These are phyloP conservation scores for Sporothrix brasiliensis DNA, from an alignment of 2,329 filamentous ascomycete genomes.

Conservation along the genomic window DNA sequence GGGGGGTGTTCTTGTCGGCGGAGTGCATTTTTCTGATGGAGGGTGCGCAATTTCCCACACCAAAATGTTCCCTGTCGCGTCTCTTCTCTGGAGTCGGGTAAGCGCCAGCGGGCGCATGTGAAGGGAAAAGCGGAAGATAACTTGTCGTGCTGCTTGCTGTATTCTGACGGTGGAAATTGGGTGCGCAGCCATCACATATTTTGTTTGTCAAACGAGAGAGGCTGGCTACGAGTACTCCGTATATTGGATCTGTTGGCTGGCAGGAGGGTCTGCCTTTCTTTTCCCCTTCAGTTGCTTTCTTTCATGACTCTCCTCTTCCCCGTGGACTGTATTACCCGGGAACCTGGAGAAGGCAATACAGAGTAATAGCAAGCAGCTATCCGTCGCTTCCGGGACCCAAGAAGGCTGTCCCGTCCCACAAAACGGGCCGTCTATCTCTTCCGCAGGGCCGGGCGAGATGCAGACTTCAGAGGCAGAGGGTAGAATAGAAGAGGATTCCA, in stretches of 20 bases:
- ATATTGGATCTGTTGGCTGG: neutral
- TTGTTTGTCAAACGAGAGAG: too few species aligned
- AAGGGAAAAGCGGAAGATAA: constrained; percentile 11
- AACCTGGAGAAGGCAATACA: constrained; percentile 7
- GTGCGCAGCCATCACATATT: neutral
- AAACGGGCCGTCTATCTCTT: neutral
- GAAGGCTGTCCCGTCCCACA: neutral
- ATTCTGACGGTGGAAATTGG: constrained; percentile 2
- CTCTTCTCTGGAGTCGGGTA: constrained; percentile 15
- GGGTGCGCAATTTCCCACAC: constrained; percentile 29
- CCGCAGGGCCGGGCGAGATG: neutral
- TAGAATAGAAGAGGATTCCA: neutral
- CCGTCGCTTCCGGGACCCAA: constrained; percentile 17
- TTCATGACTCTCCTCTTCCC: neutral
- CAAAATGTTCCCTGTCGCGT: constrained; percentile 9
- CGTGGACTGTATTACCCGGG: constrained; percentile 3
- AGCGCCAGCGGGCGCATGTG: constrained; percentile 9
- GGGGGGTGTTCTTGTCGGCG: too few species aligned
- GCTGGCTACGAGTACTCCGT: too few species aligned
- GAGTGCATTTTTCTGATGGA: constrained; percentile 14
- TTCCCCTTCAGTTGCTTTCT: neutral
- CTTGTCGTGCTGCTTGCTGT: constrained; percentile 10
- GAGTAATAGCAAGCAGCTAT: neutral
- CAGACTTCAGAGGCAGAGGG: neutral
- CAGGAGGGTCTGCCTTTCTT: neutral